Evolutionary conservation across 2,329 filamentous ascomycete species (phyloP), one percentile per base, ranked within the genome.

Genomic region (Botrytis deweyae): DNA sequence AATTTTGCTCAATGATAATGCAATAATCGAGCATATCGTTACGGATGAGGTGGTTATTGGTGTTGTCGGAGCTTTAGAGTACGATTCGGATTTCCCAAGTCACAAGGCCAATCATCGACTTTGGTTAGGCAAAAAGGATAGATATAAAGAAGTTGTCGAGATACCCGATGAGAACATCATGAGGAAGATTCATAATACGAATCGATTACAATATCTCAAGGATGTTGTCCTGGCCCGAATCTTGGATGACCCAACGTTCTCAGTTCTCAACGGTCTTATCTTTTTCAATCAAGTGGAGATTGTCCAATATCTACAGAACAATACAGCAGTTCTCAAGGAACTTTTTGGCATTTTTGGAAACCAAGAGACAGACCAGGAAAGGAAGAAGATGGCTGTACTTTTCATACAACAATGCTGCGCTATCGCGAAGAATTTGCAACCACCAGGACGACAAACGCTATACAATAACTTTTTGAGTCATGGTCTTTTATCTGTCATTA

Each of bases 231-330:
- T 99, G 62, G 96, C 96, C 44, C 90, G 96, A 76, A 98, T 99
- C 76, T 87, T 99, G 75, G 96, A 99, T 83, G 96, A 99, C 82
- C 95, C 95, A 68, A 99, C 96, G 33, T 99, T 98, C 82, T 97
- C 94, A 38, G 95, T 98, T 40, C 90, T 99, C 77, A 99, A 98
- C 84, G 97, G 94, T 69, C 88, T 98, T 78, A 99, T 99, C 78
- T 99, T 98, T 85, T 99, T 97, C 87, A 96, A 98, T 84, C 96
- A 99, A 84, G 95, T 98, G 79, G 96, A 98, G 80, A 98, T 99
- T 80, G 92, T 99, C 68, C 93, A 95, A 80, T 93, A 98, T 83
- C 87, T 99, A n/a, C 95, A 98, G 82, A 87, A 87, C 40, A 97
- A 97, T 79, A 86, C 86, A 0, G 84, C 84, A 2, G 98, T 97